A percentile compares a stretch with the other conserved stretches of the same genome.
phyloP scores from a whole-genome alignment of 2,329 filamentous ascomycete genomes.

The Epichloe baconii region DNA sequence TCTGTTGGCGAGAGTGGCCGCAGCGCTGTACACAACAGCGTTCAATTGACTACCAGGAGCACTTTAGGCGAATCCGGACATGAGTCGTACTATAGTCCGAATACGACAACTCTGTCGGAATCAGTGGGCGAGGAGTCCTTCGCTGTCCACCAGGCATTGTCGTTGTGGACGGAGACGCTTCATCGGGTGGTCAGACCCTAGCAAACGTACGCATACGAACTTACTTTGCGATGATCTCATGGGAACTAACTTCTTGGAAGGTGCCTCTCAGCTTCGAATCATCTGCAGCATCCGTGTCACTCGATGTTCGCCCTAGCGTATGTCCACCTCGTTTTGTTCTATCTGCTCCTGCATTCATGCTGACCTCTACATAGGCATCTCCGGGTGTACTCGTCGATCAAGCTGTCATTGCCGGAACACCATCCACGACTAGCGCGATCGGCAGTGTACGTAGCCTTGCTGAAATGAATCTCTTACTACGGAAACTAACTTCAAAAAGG shows the following conservation, averaged over 20 bases:
- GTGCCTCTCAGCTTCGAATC: conserved; percentile 5
- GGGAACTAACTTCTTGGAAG: conserved; percentile 12
- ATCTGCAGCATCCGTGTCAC: conserved; percentile 5
- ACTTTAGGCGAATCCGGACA: neutral
- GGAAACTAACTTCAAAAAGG: conserved; percentile 10
- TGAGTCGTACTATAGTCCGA: neutral
- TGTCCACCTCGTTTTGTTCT: neutral
- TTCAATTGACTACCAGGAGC: neutral
- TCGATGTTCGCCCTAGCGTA: conserved; percentile 9
- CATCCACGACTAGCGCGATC: neutral
- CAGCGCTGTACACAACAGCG: neutral
- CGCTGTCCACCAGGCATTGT: neutral
- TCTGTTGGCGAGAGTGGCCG: conserved; percentile 1
- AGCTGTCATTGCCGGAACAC: neutral
- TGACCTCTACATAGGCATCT: neutral
- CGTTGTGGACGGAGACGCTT: neutral
- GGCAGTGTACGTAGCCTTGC: conserved; percentile 7
- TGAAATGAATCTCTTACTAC: neutral
- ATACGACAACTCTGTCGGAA: neutral
- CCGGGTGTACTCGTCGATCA: neutral
- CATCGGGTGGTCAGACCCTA: neutral
- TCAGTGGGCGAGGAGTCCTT: neutral
- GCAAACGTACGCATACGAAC: conserved; percentile 8
- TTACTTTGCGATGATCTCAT: neutral
- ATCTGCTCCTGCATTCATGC: neutral